Percentiles rank a stretch among this genome's conserved stretches.
Evolutionary conservation across 139 green algal genomes (phyloP).

Genomic region (Chlamydomonas incerta): DNA sequence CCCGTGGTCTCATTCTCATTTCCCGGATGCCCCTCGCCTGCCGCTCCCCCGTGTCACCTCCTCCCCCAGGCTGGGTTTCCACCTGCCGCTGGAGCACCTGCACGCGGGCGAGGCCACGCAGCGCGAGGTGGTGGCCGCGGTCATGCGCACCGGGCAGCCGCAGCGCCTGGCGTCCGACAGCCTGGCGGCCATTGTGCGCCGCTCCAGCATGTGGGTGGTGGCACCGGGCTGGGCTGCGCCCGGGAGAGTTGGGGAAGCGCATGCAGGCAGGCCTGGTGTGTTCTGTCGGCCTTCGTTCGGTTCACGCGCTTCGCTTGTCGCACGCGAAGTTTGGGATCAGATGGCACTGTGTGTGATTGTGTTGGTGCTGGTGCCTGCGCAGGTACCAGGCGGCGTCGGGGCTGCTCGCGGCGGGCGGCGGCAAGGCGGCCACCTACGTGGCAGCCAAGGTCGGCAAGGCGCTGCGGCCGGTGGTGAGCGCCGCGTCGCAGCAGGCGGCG

Average conservation of each 20-base stretch:
- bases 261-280: no score
- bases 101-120: constrained; percentile 5
- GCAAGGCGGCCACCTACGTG: constrained; percentile 57
- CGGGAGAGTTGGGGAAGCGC: no score
- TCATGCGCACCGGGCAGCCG: background rate
- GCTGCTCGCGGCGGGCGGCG: constrained; percentile 53
- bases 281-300: no score
- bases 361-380: background rate
- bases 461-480: constrained; percentile 24
- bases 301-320: no score
- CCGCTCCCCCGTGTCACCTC: no score
- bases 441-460: constrained; percentile 59
- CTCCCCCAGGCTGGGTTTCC: constrained; percentile 15
- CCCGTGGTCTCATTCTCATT: no score
- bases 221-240: no score
- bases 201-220: constrained; percentile 47
- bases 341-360: no score
- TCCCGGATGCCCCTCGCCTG: no score
- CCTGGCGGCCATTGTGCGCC: constrained; percentile 49
- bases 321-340: no score
- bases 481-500: background rate
- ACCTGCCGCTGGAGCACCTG: constrained; percentile 20
- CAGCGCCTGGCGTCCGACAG: constrained; percentile 32
- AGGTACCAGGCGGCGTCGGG: constrained; percentile 54
- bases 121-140: constrained; percentile 48